Percentiles rank a stretch among this genome's conserved stretches.
phyloP scores from a whole-genome alignment of 164 flowering plant species.

The Macadamia tetraphylla region DNA sequence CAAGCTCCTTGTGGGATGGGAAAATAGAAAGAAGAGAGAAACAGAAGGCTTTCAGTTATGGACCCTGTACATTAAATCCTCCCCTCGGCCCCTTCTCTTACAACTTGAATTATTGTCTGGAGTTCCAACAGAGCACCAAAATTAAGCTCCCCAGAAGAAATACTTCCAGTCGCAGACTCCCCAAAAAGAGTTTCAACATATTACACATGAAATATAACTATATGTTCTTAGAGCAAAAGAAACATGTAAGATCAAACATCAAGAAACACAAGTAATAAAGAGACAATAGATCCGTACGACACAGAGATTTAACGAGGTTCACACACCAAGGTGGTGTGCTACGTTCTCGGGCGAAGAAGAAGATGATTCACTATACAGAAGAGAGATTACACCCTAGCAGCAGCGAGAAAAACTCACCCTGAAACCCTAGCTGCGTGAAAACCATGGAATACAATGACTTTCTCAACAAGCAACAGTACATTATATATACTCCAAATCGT shows the following conservation, averaged over 20 bases:
- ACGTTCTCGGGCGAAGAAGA: too few relatives aligned
- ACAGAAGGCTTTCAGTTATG: background rate
- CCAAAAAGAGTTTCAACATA: conserved; percentile 8
- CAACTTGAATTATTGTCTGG: conserved; percentile 10
- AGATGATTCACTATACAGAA: too few relatives aligned
- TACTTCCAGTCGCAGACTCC: conserved; percentile 22
- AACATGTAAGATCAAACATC: background rate
- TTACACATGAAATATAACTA: conserved; percentile 19
- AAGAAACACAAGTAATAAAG: too few relatives aligned
- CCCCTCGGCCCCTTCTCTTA: background rate
- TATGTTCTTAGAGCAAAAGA: background rate
- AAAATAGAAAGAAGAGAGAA: background rate
- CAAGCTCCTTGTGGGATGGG: background rate
- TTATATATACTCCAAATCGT: too few relatives aligned
- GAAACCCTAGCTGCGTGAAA: too few relatives aligned
- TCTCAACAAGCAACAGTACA: too few relatives aligned
- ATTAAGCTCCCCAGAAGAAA: conserved; percentile 28
- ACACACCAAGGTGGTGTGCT: too few relatives aligned
- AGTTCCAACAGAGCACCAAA: conserved; percentile 30
- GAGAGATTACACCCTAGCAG: too few relatives aligned
- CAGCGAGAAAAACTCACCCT: too few relatives aligned
- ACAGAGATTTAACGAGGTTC: too few relatives aligned
- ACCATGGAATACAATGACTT: too few relatives aligned
- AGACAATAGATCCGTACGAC: too few relatives aligned
- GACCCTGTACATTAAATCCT: conserved; percentile 20